Base-by-base conservation (phyloP, 352 stramenopile genomes). In the Globisporangium cederbergense region DNA sequence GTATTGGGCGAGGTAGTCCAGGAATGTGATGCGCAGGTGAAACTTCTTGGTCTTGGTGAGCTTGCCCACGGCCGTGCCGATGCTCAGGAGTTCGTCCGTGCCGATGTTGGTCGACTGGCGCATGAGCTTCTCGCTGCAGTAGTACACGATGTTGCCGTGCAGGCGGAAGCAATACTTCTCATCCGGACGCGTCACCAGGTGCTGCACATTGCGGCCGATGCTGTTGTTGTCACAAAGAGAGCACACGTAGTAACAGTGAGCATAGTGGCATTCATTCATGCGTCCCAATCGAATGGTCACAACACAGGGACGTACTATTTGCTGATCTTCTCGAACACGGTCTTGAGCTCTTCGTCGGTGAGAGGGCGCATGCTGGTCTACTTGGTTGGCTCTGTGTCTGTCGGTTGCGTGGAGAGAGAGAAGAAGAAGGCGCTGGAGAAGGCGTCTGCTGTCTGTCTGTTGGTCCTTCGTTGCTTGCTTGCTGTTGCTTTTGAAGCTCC, bases 11-110 rank as follows among this genome's bases (percentile, higher is more conserved):
- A 99, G 71, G 75, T 99, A 98, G 81, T 99, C 98, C 55, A 99
- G 83, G 66, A 97, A 97, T 42, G 97, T 99, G 75, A 99, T 99
- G 74, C 97, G 94, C 68, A 99, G 77, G 73, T 98, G 89, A 76
- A 99, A 99, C 75, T 99, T 99, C 65, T 97, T 97, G 65, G 86
- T 96, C 78, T 99, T 99, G 40, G 97, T 99, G 77, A 99, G 98
- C 79, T 99, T 99, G 43, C 97, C 98, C 49, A 99, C 91, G 65
- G 96, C 98, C 60, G 96, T 99, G 62, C 98, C 98, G 57, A 99
- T 89, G 69, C 93, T 96, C 43, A 99, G 71, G 20, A 99, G 75
- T 65, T 98, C 93, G 66, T 99, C 97, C 55, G 90, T 83, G 53
- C 84, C 83, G 22, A 99, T 87, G 66, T 98, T 99, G 16, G 88